These are phyloP conservation scores for Leptodermis oblonga DNA, from an alignment of 257 asterid genomes.

Conservation along the genomic window DNA sequence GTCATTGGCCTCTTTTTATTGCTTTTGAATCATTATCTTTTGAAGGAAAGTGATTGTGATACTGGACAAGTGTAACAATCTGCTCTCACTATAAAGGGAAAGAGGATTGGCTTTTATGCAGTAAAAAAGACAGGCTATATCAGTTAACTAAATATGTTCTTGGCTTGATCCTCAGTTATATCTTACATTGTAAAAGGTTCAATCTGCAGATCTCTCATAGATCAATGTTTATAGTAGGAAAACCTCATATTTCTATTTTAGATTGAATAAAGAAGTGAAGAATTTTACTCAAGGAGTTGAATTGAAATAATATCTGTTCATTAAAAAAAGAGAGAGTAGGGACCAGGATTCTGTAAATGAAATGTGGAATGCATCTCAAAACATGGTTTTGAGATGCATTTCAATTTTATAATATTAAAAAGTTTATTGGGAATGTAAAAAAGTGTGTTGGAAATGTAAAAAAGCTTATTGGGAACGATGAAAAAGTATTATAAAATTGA, in stretches of 20 bases:
- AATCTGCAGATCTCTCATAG: neutral
- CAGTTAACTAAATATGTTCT: neutral
- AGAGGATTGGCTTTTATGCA: neutral
- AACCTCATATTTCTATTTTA: neutral
- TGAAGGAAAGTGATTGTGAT: neutral
- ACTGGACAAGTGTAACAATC: neutral
- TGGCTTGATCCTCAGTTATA: neutral
- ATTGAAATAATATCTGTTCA: neutral
- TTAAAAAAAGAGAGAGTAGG: neutral
- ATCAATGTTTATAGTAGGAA: neutral
- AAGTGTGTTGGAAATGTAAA: too few relatives aligned
- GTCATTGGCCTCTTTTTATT: neutral
- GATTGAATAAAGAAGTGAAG: neutral
- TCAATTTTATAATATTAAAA: too few relatives aligned
- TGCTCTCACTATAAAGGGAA: neutral
- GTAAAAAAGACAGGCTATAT: neutral
- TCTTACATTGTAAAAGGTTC: neutral
- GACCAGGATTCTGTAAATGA: neutral
- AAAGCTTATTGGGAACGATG: too few relatives aligned
- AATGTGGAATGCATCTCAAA: too few relatives aligned
- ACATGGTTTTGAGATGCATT: too few relatives aligned
- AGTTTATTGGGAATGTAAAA: too few relatives aligned
- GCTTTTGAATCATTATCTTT: neutral
- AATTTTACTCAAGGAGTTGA: neutral
- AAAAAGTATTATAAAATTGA: too few relatives aligned